These are phyloP conservation scores for Candida endomychidarum DNA, from an alignment of 805 yeast species.

Conservation along the genomic window DNA sequence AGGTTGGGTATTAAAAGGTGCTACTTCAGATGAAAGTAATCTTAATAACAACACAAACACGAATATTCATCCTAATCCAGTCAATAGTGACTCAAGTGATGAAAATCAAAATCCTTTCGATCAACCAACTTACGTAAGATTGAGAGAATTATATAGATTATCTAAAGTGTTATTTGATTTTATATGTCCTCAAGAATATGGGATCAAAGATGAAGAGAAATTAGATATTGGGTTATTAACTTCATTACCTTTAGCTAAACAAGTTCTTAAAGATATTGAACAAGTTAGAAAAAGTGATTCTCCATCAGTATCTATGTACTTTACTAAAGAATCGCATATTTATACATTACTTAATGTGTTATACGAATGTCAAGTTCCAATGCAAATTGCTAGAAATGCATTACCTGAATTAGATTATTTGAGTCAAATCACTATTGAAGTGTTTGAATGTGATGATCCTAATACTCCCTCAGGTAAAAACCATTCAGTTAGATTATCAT, in stretches of 20 bases:
- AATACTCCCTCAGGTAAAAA: slow-evolving; percentile 63
- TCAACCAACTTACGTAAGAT: slow-evolving; percentile 71
- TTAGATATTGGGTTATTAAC: slow-evolving; percentile 94
- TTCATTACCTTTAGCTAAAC: slow-evolving; percentile 88
- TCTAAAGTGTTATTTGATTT: slow-evolving; percentile 95
- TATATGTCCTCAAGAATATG: slow-evolving; percentile 98
- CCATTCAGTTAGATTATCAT: slow-evolving; percentile 85
- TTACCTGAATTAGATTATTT: slow-evolving; percentile 94
- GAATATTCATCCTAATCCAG: slow-evolving; percentile 18
- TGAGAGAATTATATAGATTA: slow-evolving; percentile 84
- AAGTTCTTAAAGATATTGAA: slow-evolving; percentile 76
- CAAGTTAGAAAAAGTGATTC: slow-evolving; percentile 73
- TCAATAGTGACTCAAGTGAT: slow-evolving; percentile 10
- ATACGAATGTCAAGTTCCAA: slow-evolving; percentile 91
- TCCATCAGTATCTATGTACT: slow-evolving; percentile 85
- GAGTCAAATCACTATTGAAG: slow-evolving; percentile 90
- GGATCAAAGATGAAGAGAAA: slow-evolving; percentile 92
- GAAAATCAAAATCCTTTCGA: slow-evolving; percentile 54
- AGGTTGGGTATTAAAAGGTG: slow-evolving; percentile 67
- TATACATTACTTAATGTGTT: slow-evolving; percentile 88
- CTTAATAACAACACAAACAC: slow-evolving; percentile 19
- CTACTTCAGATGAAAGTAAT: slow-evolving; percentile 22
- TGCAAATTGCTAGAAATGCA: slow-evolving; percentile 91
- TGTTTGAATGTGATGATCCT: slow-evolving; percentile 78
- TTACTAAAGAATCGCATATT: slow-evolving; percentile 96